Conservation (phyloP, 2,329 filamentous ascomycete genomes). For the Gliomastix tumulicola region DNA sequence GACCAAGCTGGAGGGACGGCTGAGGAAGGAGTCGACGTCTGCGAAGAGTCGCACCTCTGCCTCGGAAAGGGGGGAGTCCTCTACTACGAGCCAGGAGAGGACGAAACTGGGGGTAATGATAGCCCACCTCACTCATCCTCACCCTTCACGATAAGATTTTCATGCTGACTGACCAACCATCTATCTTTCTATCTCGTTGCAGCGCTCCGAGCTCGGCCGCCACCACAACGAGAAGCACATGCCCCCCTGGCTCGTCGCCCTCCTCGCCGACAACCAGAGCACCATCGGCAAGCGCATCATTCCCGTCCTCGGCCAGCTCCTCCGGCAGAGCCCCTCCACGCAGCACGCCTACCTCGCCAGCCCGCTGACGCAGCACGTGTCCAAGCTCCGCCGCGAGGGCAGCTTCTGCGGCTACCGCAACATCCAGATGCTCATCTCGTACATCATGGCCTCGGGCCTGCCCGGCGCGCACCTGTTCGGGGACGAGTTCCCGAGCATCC, state of each 20-base stretch:
- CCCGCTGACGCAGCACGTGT: slow-evolving; percentile 67
- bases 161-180: too few species aligned
- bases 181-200: not conserved
- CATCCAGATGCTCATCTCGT: slow-evolving; percentile 85
- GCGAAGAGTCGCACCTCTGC: too few species aligned
- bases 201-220: slow-evolving; percentile 61
- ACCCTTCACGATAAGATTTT: too few species aligned
- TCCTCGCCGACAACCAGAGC: slow-evolving; percentile 54
- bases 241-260: slow-evolving; percentile 59
- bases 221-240: slow-evolving; percentile 69
- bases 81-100: too few species aligned
- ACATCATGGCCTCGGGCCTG: slow-evolving; percentile 55
- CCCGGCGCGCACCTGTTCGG: slow-evolving; percentile 55
- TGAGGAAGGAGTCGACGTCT: too few species aligned
- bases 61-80: too few species aligned
- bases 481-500: slow-evolving; percentile 62
- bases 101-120: too few species aligned
- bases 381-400: slow-evolving; percentile 55
- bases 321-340: slow-evolving; percentile 55
- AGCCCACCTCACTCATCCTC: too few species aligned
- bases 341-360: slow-evolving; percentile 75
- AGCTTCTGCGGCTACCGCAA: slow-evolving; percentile 95
- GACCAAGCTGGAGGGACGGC: too few species aligned
- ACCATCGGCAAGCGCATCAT: slow-evolving; percentile 41
- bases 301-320: slow-evolving; percentile 34